Evolutionary conservation across 1,284 basidiomycete genomes (phyloP), one percentile per base, ranked within the genome.

Genomic region (Coriolopsis trogii): DNA sequence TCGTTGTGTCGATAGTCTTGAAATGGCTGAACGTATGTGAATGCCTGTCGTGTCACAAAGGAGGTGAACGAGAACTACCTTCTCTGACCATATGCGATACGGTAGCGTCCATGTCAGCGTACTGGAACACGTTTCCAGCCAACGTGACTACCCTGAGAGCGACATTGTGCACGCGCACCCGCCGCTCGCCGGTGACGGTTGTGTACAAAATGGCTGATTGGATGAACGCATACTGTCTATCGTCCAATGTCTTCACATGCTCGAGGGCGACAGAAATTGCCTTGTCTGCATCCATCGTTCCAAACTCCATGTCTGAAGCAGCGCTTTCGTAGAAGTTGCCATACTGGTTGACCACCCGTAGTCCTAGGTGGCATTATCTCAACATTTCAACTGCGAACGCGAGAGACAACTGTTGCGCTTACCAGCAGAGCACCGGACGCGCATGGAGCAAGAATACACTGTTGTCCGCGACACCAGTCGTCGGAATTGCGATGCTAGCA

Each of bases 181-280:
- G 79, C 24, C 97, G 79, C 67, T 93, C 79, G 5, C 97, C 97
- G 4, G 75, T 72, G 1, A 80, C 69, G 2, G 85, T 87, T 2
- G 97, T 99, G 67, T 99, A 95, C 26, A 99, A 74, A 1, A 93
- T 78, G 0, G 97, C 97, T n/a, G 85, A 89, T 69, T 99, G 97
- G 46, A 99, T 72, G 66, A 87, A 87, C 0, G 89, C 92, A 56
- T 91, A 87, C 54, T 83, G 78, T 38, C 90, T 84, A 33, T 91
- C 84, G 64, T 91, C 85, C 12, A 99, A 78, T 61, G 73, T 67
- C 69, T 86, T 74, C 64, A 87, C 73, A 73, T 91, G 82, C 50
- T 82, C 79, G 4, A 90, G 71, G 4, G 77, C 63, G 4, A 88
- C 84, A 5, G 84, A 82, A 42, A 98, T 76, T 0, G 93, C 79